A percentile compares a stretch with the other conserved stretches of the same genome.
Conservation (phyloP, 495 filamentous ascomycete species). For the Xylaria curta region DNA sequence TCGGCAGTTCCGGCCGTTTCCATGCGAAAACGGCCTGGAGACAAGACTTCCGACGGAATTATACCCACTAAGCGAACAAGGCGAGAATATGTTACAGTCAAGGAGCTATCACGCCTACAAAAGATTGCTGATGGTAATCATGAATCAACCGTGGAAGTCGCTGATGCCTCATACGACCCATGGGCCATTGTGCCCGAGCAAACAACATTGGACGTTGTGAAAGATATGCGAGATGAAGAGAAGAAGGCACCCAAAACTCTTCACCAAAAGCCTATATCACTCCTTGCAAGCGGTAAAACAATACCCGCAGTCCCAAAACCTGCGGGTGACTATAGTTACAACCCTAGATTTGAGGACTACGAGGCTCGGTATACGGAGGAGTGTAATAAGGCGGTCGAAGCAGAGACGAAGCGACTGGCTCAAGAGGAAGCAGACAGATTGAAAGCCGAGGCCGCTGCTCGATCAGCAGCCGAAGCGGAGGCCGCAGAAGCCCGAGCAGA, state of each 20-base stretch:
- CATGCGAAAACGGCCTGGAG: slow-evolving; percentile 71
- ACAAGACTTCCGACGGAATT: slow-evolving; percentile 66
- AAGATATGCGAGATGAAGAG: slow-evolving; percentile 46
- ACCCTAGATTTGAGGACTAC: slow-evolving; percentile 86
- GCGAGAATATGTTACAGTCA: slow-evolving; percentile 76
- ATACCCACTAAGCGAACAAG: slow-evolving; percentile 74
- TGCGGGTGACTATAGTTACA: slow-evolving; percentile 85
- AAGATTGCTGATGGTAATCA: slow-evolving; percentile 77
- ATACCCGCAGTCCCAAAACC: slow-evolving; percentile 82
- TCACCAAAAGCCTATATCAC: slow-evolving; percentile 75
- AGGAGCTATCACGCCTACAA: slow-evolving; percentile 78
- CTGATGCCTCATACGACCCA: slow-evolving; percentile 71
- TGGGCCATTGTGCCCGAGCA: slow-evolving; percentile 66
- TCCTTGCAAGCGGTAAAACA: slow-evolving; percentile 76
- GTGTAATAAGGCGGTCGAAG: slow-evolving; percentile 77
- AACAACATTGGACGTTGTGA: slow-evolving; percentile 34
- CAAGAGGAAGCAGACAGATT: slow-evolving; percentile 67
- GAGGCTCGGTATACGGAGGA: slow-evolving; percentile 72
- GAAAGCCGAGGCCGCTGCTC: slow-evolving; percentile 59
- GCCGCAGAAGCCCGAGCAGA: slow-evolving; percentile 71
- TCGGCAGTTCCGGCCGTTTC: slow-evolving; percentile 81
- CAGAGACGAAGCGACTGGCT: slow-evolving; percentile 77
- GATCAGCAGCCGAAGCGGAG: slow-evolving; percentile 65
- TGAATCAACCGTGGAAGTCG: slow-evolving; percentile 58
- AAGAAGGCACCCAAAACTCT: slow-evolving; percentile 78